Conservation (phyloP, 192 early-diverging fungal genomes). For the Diversispora eburnea region DNA sequence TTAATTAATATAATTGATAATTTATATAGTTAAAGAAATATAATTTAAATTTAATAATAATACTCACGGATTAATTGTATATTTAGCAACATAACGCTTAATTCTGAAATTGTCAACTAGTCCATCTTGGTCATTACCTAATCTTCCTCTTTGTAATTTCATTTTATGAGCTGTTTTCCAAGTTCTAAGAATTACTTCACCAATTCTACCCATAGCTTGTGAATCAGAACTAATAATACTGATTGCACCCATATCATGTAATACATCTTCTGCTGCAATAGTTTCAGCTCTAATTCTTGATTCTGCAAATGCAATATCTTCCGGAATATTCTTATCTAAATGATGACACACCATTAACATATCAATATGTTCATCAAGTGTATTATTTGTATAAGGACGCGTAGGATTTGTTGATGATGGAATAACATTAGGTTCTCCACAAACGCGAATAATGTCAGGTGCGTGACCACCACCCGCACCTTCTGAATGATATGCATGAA, state of each 20-base stretch:
- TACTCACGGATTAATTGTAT: slow-evolving; percentile 93
- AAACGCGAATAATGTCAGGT: slow-evolving; percentile 75
- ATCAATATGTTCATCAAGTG: slow-evolving; percentile 96
- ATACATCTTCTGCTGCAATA: slow-evolving; percentile 94
- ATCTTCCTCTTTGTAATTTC: slow-evolving; percentile 76
- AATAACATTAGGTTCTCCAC: slow-evolving; percentile 80
- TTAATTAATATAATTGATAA: background rate
- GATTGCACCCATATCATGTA: slow-evolving; percentile 94
- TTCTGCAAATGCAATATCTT: slow-evolving; percentile 97
- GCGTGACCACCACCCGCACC: slow-evolving; percentile 96
- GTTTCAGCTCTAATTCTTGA: slow-evolving; percentile 94
- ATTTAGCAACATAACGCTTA: slow-evolving; percentile 91
- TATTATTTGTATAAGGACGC: slow-evolving; percentile 91
- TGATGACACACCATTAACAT: slow-evolving; percentile 99
- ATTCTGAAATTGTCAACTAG: slow-evolving; percentile 85
- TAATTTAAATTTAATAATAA: background rate
- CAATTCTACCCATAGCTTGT: slow-evolving; percentile 96
- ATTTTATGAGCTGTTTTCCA: slow-evolving; percentile 98
- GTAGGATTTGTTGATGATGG: slow-evolving; percentile 96
- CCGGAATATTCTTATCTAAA: slow-evolving; percentile 85
- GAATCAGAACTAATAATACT: slow-evolving; percentile 90
- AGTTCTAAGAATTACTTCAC: slow-evolving; percentile 86
- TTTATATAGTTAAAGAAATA: background rate
- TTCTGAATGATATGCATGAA: slow-evolving; percentile 96
- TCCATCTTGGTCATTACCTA: slow-evolving; percentile 46